Conservation (phyloP, 106 monocot genomes). For the Amphibolis antarctica region DNA sequence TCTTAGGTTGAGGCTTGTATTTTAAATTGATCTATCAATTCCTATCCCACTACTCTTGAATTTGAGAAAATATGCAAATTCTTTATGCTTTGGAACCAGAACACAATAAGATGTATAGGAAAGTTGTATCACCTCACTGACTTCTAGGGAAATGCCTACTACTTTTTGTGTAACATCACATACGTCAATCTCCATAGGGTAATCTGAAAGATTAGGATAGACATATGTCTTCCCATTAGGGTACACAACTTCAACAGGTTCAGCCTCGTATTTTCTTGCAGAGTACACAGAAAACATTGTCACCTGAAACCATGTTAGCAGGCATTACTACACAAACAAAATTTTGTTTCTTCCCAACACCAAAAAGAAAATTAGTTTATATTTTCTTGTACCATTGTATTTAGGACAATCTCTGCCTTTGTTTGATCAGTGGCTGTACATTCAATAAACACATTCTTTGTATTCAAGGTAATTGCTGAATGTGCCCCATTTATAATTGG, state of each 20-base stretch:
- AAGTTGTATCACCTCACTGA: constrained; percentile 30
- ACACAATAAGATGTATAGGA: background rate
- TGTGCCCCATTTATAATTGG: constrained; percentile 98
- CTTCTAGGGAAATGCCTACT: constrained; percentile 61
- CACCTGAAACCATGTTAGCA: constrained; percentile 30
- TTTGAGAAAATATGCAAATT: background rate
- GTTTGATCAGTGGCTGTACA: constrained; percentile 96
- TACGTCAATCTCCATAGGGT: constrained; percentile 50
- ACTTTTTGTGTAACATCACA: constrained; percentile 39
- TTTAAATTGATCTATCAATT: too few relatives aligned
- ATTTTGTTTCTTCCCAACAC: background rate
- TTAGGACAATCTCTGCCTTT: constrained; percentile 89
- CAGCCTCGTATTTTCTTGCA: constrained; percentile 80
- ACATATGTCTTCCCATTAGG: constrained; percentile 39
- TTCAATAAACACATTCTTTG: constrained; percentile 92
- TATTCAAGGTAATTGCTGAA: constrained; percentile 70
- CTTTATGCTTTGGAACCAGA: background rate
- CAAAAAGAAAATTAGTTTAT: background rate
- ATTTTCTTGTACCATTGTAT: constrained; percentile 72
- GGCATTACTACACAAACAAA: too few relatives aligned
- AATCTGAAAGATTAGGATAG: constrained; percentile 75
- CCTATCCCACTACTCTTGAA: too few relatives aligned
- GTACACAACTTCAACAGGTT: constrained; percentile 76
- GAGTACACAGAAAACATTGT: constrained; percentile 97
- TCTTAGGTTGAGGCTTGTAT: too few relatives aligned